Base-by-base conservation (phyloP, 1,284 basidiomycete species). In the Sporisorium graminicola region DNA sequence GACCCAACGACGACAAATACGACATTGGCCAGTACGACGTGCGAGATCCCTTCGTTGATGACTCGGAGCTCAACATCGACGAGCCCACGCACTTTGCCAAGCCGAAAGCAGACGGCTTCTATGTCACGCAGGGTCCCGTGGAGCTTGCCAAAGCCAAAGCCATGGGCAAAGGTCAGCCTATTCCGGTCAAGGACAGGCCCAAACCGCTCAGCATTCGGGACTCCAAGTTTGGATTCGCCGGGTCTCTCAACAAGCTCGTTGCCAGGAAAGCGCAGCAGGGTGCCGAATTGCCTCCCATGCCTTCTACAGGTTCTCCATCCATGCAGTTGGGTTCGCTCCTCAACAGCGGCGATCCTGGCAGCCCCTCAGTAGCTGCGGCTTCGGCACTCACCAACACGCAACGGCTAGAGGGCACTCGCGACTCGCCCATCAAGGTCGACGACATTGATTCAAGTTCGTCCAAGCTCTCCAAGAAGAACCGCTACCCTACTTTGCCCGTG, bases 41-140 rank as follows among this genome's bases (percentile, higher is more conserved):
- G 20, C 88, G 89, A 1, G 96, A 99, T 87, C 93, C 94, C 0
- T 98, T 98, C 87, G 98, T 99, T 82, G 96, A 99, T 88, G 96
- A 99, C 87, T 94, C 94, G 0, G 95, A 99, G 85, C 89, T 97
- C 60, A 91, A 90, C 22, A 88, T 95, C 46, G 95, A 98, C 87
- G 92, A 95, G 82, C 91, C 94, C 1, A 94, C 92, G 2, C 93
- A 91, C 86, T 93, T 94, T 82, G 93, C 92, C n/a, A 92, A 94
- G 86, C 95, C 95, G 2, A 94, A 93, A 86, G 93, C 95, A 80
- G 91, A 94, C 79, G 95, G 95, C 0, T 98, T 95, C 87, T 97
- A 95, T 82, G 94, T 98, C 22, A 81, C 81, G 2, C 46, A 67
- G 26, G 86, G 86, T 8, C 54, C 63, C n/a, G 78, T 86, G 33